These are phyloP conservation scores for Dioscorea zingiberensis DNA, from an alignment of 106 monocot genomes.

Conservation along the genomic window DNA sequence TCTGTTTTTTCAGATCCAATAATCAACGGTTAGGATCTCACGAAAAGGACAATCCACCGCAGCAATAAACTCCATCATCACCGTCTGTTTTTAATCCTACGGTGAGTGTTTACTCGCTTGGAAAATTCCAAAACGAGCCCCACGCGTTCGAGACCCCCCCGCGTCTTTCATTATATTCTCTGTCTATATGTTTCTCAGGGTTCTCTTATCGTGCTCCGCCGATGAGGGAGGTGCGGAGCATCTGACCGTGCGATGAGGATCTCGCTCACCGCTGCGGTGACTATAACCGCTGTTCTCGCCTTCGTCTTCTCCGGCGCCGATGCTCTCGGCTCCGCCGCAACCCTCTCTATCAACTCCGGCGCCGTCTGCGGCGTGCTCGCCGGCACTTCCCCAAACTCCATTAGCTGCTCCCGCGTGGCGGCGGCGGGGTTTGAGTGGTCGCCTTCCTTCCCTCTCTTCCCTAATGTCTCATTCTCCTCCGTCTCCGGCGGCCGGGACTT, in stretches of 20 bases:
- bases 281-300: conserved; percentile 7
- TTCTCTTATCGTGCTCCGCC: no score
- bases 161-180: no score
- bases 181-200: no score
- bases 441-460: conserved; percentile 11
- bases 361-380: conserved; percentile 49
- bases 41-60: no score
- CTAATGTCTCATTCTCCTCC: conserved; percentile 33
- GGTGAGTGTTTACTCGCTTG: no score
- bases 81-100: no score
- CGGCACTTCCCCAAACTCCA: conserved; percentile 7
- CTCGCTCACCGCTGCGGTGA: conserved; percentile 5
- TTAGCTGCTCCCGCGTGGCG: conserved; percentile 14
- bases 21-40: no score
- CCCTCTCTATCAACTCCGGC: conserved; percentile 22
- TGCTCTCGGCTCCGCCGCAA: conserved; percentile 28
- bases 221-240: no score
- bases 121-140: no score
- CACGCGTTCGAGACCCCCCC: no score
- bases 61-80: no score
- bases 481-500: conserved; percentile 34
- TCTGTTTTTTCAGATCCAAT: no score
- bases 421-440: neutral
- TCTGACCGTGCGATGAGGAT: neutral
- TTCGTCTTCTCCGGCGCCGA: conserved; percentile 3